Base-by-base conservation (phyloP, 768 basidiomycete genomes). In the Russula griseocarnosa region DNA sequence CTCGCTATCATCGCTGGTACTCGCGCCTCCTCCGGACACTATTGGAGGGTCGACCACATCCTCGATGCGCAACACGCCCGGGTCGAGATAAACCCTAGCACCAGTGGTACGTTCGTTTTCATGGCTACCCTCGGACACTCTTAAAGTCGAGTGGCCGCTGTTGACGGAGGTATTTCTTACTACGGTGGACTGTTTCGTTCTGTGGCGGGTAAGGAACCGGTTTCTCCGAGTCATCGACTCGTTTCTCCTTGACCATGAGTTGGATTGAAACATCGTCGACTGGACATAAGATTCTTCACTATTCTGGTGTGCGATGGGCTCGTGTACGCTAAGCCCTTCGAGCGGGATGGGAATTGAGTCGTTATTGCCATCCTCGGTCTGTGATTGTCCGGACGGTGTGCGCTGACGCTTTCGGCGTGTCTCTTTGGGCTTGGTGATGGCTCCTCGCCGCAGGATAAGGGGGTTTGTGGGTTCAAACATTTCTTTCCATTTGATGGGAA, bases 401-500 rank as follows among this genome's bases (percentile, higher is more conserved):
- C n/a, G 46, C 46, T 47, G 46, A 47, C 46, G 46, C 22, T 5
- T 22, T n/a, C 5, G n/a, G 11, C n/a, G 22, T 22, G 13, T 47
- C 46, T 5, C 30, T 1, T 38, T 24, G 20, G 70, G 72, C 69
- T 78, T 77, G 24, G 14, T 18, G n/a, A 9, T 22, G 22, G 60
- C 62, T 20, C 71, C 68, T 14, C 79, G 80, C 28, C 75, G 72
- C 51, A 83, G 73, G 70, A 77, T 74, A 70, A 79, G 86, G 28
- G 76, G 76, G 60, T 76, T 76, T 34, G 78, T 77, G 20, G 77
- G 70, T n/a, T 73, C 66, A 36, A 82, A 82, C 28, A 76, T 74
- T 66, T 90, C 88, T 58, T 82, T 83, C 58, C 83, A 77, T 69
- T 82, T 79, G 56, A 87, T 79, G 30, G 94, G 76, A 14, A 86